phyloP scores from a whole-genome alignment of 805 yeast genomes.

The Wickerhamiella kurtzmanii region DNA sequence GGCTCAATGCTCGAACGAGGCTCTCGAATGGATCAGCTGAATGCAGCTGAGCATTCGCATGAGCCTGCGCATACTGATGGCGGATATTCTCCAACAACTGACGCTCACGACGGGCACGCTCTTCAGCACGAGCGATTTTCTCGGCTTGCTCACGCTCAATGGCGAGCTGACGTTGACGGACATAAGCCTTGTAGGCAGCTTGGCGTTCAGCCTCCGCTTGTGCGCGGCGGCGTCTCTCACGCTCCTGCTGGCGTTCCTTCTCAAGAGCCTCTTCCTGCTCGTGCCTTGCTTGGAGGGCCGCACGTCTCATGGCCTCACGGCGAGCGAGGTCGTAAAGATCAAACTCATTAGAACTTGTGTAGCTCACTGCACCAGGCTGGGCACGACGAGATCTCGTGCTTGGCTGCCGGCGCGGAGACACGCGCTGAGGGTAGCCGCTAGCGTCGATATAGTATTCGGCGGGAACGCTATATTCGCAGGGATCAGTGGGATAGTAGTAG shows the following conservation, averaged over 20 bases:
- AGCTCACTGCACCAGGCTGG: background rate
- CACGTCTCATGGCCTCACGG: background rate
- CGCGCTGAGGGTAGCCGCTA: background rate
- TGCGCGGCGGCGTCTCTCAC: background rate
- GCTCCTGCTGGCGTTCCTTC: background rate
- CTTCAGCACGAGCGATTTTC: slow-evolving; percentile 6
- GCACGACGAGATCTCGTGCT: background rate
- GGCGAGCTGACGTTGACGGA: slow-evolving; percentile 1
- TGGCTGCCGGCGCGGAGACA: background rate
- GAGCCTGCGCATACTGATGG: background rate
- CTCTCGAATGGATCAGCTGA: background rate
- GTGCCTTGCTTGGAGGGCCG: background rate
- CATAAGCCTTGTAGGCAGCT: background rate
- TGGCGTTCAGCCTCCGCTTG: background rate
- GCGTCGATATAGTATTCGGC: background rate
- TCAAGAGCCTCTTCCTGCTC: background rate
- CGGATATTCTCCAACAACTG: background rate
- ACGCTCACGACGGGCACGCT: background rate
- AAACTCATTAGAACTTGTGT: background rate
- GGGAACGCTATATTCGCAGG: background rate
- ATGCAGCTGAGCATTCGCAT: background rate
- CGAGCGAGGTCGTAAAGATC: background rate
- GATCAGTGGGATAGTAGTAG: background rate
- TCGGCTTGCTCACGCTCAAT: background rate
- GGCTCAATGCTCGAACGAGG: background rate